phyloP scores from a whole-genome alignment of 73 alveolate genomes.

The Paraurostyla sp. region DNA sequence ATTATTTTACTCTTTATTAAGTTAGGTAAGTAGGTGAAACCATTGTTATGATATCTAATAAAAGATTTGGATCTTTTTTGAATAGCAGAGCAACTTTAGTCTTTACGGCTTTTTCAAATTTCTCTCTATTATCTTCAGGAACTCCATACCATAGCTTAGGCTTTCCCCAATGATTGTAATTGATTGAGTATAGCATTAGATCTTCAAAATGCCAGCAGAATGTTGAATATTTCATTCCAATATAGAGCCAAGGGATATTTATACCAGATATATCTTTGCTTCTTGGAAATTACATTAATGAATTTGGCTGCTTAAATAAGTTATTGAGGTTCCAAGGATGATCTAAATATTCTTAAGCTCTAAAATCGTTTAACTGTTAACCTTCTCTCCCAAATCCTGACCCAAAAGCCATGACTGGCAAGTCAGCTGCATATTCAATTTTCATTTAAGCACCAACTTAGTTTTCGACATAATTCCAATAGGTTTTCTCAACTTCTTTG shows the following conservation, averaged over 20 bases:
- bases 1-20: conserved; percentile 50
- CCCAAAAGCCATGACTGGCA: conserved; percentile 77
- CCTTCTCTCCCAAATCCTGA: conserved; percentile 76
- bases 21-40: conserved; percentile 79
- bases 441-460: conserved; percentile 69
- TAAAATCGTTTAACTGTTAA: neutral
- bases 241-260: conserved; percentile 87
- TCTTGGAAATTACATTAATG: conserved; percentile 75
- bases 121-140: conserved; percentile 80
- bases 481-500: conserved; percentile 77
- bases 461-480: conserved; percentile 83
- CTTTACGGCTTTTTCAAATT: conserved; percentile 77
- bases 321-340: conserved; percentile 81
- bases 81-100: conserved; percentile 65
- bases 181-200: conserved; percentile 79
- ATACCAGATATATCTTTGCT: conserved; percentile 84
- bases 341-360: conserved; percentile 36
- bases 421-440: conserved; percentile 92
- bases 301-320: conserved; percentile 59
- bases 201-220: conserved; percentile 93
- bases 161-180: conserved; percentile 89
- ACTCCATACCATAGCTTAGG: conserved; percentile 92
- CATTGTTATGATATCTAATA: conserved; percentile 79
- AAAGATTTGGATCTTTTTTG: conserved; percentile 80
- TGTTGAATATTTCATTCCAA: conserved; percentile 85